A percentile compares a stretch with the other conserved stretches of the same genome.
phyloP scores from a whole-genome alignment of 108 stramenopile species.

The Chaetoceros tenuissimus region DNA sequence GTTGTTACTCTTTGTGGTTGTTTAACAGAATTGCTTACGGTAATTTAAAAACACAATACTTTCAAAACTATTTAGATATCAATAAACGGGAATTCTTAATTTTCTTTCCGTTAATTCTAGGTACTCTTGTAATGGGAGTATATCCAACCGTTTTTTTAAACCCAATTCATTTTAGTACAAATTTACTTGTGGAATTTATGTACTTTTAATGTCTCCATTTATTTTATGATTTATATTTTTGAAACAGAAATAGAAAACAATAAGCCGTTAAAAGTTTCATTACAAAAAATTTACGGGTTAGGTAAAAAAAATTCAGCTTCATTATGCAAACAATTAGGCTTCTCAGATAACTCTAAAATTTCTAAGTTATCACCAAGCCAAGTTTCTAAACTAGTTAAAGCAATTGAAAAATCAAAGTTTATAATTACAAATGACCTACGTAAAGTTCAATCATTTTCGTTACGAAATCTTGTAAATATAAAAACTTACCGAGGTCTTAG shows the following conservation, averaged over 20 bases:
- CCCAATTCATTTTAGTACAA: not conserved
- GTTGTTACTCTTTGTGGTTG: constrained; percentile 1
- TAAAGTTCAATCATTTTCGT: not conserved
- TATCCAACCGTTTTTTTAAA: not conserved
- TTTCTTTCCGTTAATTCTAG: not conserved
- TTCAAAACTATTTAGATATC: not conserved
- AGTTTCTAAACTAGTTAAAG: not conserved
- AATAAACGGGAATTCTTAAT: not conserved
- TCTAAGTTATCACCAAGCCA: not conserved
- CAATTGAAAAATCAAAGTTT: not conserved
- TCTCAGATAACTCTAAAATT: not conserved
- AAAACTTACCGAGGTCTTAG: not conserved
- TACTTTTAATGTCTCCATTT: not conserved
- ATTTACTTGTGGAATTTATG: not conserved
- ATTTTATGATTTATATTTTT: not conserved
- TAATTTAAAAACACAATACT: not conserved
- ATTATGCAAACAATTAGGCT: not conserved
- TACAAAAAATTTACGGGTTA: not conserved
- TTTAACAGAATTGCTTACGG: not conserved
- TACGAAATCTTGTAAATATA: not conserved
- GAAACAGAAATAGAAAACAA: not conserved
- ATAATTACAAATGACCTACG: not conserved
- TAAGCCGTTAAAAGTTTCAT: not conserved
- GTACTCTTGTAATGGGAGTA: not conserved
- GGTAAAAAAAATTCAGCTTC: not conserved